Conservation (phyloP, 1,139 yeast species). For the Geotrichum restrictum region DNA sequence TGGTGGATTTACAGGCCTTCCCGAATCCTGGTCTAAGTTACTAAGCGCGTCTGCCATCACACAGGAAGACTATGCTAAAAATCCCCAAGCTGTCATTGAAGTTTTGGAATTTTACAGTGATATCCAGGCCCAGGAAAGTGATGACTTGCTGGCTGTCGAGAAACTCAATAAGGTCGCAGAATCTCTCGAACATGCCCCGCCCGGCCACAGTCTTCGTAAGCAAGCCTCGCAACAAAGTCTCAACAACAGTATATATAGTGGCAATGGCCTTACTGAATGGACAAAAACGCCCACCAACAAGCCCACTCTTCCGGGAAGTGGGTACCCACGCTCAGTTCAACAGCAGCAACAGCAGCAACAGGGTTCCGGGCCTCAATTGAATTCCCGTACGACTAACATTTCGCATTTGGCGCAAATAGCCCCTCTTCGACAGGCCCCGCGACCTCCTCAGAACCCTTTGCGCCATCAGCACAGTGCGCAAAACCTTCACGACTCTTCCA, state of each 20-base stretch:
- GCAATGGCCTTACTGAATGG: conserved; percentile 33
- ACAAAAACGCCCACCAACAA: conserved; percentile 28
- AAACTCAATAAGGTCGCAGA: neutral
- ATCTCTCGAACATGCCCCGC: neutral
- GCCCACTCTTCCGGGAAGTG: neutral
- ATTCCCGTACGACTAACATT: conserved; percentile 27
- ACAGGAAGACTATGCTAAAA: conserved; percentile 44
- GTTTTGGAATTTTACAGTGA: conserved; percentile 78
- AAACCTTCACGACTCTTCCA: conserved; percentile 1
- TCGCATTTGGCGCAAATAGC: conserved; percentile 32
- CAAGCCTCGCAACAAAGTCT: neutral
- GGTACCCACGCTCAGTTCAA: neutral
- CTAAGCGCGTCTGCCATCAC: conserved; percentile 45
- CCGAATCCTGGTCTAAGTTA: conserved; percentile 45
- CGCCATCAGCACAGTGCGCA: conserved; percentile 5
- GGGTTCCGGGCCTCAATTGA: conserved; percentile 4
- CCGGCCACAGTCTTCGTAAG: neutral
- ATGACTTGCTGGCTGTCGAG: conserved; percentile 14
- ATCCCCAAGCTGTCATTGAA: conserved; percentile 61
- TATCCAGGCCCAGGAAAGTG: conserved; percentile 19
- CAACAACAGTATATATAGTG: neutral
- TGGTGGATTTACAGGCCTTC: conserved; percentile 48
- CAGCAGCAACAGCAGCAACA: conserved; percentile 19
- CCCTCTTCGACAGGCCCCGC: conserved; percentile 34
- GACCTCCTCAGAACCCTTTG: conserved; percentile 4